phyloP scores from a whole-genome alignment of 129 eudicot genomes.

The Logfia minima region DNA sequence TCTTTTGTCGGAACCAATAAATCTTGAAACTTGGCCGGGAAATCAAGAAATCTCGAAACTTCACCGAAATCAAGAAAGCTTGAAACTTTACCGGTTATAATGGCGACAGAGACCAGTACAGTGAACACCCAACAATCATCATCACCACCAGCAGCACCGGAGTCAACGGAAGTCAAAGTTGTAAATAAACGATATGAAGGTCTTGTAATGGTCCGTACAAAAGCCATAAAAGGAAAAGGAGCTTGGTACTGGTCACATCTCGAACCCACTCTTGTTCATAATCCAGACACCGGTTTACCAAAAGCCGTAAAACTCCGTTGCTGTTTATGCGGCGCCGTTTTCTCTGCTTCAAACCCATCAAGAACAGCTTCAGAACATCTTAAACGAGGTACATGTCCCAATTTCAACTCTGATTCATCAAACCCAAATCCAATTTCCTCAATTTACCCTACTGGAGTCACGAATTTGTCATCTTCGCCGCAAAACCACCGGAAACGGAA shows the following conservation, averaged over 20 bases:
- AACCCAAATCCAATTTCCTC: slow-evolving; percentile 62
- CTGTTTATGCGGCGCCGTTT: slow-evolving; percentile 67
- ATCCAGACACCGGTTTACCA: slow-evolving; percentile 63
- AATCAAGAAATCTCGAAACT: slow-evolving; percentile 6
- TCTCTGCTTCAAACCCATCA: slow-evolving; percentile 78
- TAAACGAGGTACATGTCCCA: slow-evolving; percentile 85
- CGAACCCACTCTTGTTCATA: slow-evolving; percentile 72
- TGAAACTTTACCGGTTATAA: not conserved
- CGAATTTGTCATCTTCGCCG: slow-evolving; percentile 38
- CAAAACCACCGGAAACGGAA: slow-evolving; percentile 64
- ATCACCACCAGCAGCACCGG: not conserved
- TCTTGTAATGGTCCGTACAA: slow-evolving; percentile 72
- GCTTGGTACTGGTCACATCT: slow-evolving; percentile 99
- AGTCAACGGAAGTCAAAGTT: slow-evolving; percentile 40
- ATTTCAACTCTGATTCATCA: slow-evolving; percentile 43
- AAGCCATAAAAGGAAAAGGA: slow-evolving; percentile 93
- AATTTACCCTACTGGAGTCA: slow-evolving; percentile 43
- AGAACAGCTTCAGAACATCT: slow-evolving; percentile 97
- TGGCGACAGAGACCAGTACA: slow-evolving; percentile 8
- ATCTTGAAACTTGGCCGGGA: slow-evolving; percentile 19
- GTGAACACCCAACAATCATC: slow-evolving; percentile 2
- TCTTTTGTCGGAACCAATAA: slow-evolving; percentile 15
- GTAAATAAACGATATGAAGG: slow-evolving; percentile 83
- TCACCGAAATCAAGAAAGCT: slow-evolving; percentile 3
- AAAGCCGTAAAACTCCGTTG: slow-evolving; percentile 93